Percentiles rank a stretch among this genome's conserved stretches.
phyloP scores from a whole-genome alignment of 2,329 filamentous ascomycete species.

The Pyrenochaeta sp. region DNA sequence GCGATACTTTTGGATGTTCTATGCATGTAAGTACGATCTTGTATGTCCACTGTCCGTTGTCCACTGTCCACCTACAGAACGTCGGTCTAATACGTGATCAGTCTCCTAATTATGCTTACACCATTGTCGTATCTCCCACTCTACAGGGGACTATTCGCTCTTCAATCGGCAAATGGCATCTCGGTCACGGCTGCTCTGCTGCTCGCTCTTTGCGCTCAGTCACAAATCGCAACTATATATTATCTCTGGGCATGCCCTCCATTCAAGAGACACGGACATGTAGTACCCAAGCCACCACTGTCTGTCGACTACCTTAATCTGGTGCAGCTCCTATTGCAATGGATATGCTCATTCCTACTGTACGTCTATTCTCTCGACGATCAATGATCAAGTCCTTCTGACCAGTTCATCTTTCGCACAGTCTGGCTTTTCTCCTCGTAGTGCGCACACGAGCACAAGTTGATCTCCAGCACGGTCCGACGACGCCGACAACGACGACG shows the following conservation, averaged over 20 bases:
- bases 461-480: not conserved
- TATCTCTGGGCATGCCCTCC: slow-evolving; percentile 9
- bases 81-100: not conserved
- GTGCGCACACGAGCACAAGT: slow-evolving; percentile 1
- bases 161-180: slow-evolving; percentile 2
- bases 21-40: slow-evolving; percentile 3
- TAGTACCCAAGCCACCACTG: slow-evolving; percentile 8
- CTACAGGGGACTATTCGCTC: not conserved
- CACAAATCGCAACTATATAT: slow-evolving; percentile 8
- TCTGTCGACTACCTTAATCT: slow-evolving; percentile 5
- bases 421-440: slow-evolving; percentile 1
- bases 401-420: slow-evolving; percentile 3
- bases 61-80: not conserved
- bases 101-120: slow-evolving; percentile 1
- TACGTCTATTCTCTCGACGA: not conserved
- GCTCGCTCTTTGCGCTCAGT: slow-evolving; percentile 8
- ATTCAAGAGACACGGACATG: slow-evolving; percentile 7
- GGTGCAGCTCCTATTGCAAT: slow-evolving; percentile 5
- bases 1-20: slow-evolving; percentile 1
- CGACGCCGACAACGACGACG: not conserved
- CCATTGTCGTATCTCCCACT: slow-evolving; percentile 5
- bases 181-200: slow-evolving; percentile 1
- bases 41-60: no score
- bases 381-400: not conserved
- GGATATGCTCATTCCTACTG: slow-evolving; percentile 8